Conservation (phyloP, 441 rosid genomes). For the Populus hybrid region DNA sequence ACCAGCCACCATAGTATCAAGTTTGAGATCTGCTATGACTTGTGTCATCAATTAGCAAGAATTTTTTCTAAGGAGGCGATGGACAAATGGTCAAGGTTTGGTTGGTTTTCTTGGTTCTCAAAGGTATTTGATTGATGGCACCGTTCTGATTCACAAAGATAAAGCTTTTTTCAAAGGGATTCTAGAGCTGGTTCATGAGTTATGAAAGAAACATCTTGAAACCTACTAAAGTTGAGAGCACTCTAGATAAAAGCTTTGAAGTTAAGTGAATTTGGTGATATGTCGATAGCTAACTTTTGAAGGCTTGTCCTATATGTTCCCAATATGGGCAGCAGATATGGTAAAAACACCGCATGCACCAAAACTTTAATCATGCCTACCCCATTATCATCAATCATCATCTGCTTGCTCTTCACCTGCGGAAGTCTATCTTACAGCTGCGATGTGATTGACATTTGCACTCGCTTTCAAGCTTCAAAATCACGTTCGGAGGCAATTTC, state of each 20-base stretch:
- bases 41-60: not conserved
- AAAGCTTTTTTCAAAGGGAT: not conserved
- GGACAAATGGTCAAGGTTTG: not conserved
- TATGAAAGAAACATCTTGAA: not conserved
- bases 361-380: conserved; percentile 20
- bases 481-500: not conserved
- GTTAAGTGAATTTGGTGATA: conserved; percentile 24
- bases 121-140: not conserved
- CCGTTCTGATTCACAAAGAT: not conserved
- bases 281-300: conserved; percentile 24
- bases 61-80: not conserved
- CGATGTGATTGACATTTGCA: not conserved
- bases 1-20: not conserved
- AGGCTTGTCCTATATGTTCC: conserved; percentile 18
- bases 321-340: conserved; percentile 17
- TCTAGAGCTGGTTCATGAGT: not conserved
- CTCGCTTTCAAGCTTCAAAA: conserved; percentile 10
- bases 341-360: not conserved
- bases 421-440: not conserved
- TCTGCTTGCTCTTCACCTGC: not conserved
- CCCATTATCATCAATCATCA: conserved; percentile 14
- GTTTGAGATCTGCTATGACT: not conserved
- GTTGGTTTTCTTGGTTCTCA: not conserved
- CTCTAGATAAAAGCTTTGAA: conserved; percentile 13
- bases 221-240: not conserved